Base-by-base conservation (phyloP, 2,329 filamentous ascomycete genomes). In the Lachnellula subtilissima region DNA sequence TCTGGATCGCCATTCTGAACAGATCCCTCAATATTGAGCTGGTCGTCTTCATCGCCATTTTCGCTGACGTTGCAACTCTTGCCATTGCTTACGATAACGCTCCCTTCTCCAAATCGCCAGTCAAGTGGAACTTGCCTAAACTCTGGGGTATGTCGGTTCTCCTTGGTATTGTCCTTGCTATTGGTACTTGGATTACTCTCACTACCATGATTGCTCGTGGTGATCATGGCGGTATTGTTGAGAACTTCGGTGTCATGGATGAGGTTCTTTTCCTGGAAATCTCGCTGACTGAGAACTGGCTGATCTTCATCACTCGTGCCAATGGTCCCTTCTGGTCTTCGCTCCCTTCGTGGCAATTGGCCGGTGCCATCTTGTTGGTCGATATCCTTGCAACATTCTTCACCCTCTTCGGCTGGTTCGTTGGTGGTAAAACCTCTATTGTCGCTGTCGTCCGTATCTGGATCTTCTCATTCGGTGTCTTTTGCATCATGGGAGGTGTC, bases 81-180 rank as follows among this genome's bases (percentile, higher is more conserved):
- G 90, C 91, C 64, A 95, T 96, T 70, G 91, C 91, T 63, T 96
- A 96, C 76, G 91, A 96, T 73, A 95, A 94, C 71, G 91, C 91
- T 51, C 90, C 90, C 15, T 95, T 85, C 80, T 91, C 88, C 61
- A 88, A 86, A 76, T 85, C 83, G 11, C 91, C 91, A 40, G 91
- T 96, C 73, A 95, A 96, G 78, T 96, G 91, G 91, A 96, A 96
- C 76, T 79, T 94, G 58, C 91, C 90, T 68, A 93, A 92, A 79
- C 85, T 96, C 48, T 96, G 91, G 91, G 91, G 90, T 67, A 93
- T 94, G 85, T 92, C 90, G 36, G 82, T 95, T 60, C 79, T 93
- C 17, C 85, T 96, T 62, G 91, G 91, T 69, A 73, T 91, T 54
- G 83, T 95, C 59, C 83, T 96, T 46, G 89, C 91, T 50, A 72